Evolutionary conservation across 1,139 yeast genomes (phyloP).

Genomic region (Geotrichum siamense): DNA sequence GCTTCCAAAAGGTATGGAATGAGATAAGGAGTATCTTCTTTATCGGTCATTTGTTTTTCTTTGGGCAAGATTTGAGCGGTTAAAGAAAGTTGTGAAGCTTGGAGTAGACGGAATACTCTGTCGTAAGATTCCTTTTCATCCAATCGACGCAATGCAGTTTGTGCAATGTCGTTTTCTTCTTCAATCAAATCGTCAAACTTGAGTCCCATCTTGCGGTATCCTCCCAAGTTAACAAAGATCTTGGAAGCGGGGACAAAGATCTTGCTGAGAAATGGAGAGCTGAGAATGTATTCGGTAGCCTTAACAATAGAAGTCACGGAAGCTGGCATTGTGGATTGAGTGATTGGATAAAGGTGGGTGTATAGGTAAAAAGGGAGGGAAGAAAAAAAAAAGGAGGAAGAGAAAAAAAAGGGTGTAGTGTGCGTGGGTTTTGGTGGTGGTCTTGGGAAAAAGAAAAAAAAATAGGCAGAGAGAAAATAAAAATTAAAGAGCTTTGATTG

Average conservation of each 20-base stretch:
- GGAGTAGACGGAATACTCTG: conserved; percentile 83
- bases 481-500: conserved; percentile 11
- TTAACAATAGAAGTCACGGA: conserved; percentile 78
- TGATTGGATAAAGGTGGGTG: background rate
- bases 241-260: conserved; percentile 74
- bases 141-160: conserved; percentile 81
- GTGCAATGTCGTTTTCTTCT: conserved; percentile 83
- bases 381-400: background rate
- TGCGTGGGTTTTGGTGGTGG: too few relatives aligned
- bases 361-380: background rate
- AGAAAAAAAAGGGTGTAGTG: too few relatives aligned
- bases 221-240: conserved; percentile 64
- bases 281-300: conserved; percentile 71
- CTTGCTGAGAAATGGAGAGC: conserved; percentile 70
- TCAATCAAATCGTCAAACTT: conserved; percentile 75
- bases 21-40: conserved; percentile 79
- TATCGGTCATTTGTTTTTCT: conserved; percentile 68
- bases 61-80: conserved; percentile 81
- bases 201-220: conserved; percentile 90
- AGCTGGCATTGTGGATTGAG: conserved; percentile 42
- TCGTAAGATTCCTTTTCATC: conserved; percentile 80
- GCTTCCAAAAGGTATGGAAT: conserved; percentile 88
- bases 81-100: conserved; percentile 83
- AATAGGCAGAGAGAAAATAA: background rate
- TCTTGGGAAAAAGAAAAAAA: too few relatives aligned